Evolutionary conservation across 768 basidiomycete genomes (phyloP), one percentile per base, ranked within the genome.

Genomic region (Tephrocybe rancida): DNA sequence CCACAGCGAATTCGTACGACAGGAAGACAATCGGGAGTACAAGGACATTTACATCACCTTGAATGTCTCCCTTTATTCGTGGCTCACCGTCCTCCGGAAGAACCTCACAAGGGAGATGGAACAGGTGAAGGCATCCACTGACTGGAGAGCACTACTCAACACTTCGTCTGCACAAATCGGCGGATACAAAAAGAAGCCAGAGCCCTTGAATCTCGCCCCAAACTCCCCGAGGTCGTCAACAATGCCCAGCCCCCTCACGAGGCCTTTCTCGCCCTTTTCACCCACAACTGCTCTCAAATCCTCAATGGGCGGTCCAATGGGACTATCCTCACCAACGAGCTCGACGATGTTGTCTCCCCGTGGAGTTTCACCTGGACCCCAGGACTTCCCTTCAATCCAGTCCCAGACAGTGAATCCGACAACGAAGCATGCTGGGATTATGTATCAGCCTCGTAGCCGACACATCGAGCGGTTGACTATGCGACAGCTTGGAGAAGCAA

Each of bases 401-500:
- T 42, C 45, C 25, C 50, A 53, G 9, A 19, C 32, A 14, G 22
- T 38, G 9, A 54, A 48, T 13, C 53, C 55, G 35, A 9, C 35
- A 18, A 44, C 60, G 29, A 69, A 65, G 47, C 65, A 54, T 47
- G 55, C 60, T 16, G 69, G 67, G 0, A 64, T 87, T 42, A 66
- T 75, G 16, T 92, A 90, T 66, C 70, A 70, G 48, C 81, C 82
- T 1, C 77, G 76, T n/a, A 71, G 72, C 21, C 78, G 90, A 41
- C 78, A 80, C 49, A 91, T 92, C 52, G 88, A 92, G 60, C 82
- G 88, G n/a, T 70, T 92, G 49, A 89, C 86, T 19, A 87, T 92
- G 83, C 82, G 88, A 24, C 92, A 93, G 65, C 73, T 94, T 11
- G 92, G 92, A 27, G 89, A 93, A 66, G 90, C 89, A n/a, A 91